Percentiles rank a stretch among this genome's conserved stretches.
These are phyloP conservation scores for Schwanniomyces sp. DNA, from an alignment of 805 yeast species.

Conservation along the genomic window DNA sequence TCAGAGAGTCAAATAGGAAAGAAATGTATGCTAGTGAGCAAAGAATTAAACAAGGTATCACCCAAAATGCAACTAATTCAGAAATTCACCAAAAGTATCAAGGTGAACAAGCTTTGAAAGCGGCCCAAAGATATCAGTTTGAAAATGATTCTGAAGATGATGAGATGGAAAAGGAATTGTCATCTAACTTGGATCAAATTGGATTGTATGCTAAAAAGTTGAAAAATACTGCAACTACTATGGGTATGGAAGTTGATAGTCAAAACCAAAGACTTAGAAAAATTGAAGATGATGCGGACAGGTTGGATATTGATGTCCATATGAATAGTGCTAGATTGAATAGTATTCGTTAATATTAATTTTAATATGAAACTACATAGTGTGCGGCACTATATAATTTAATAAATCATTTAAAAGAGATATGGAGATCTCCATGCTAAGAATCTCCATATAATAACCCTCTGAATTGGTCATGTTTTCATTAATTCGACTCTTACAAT, in stretches of 20 bases:
- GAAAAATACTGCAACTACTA: constrained; percentile 67
- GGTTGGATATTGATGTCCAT: constrained; percentile 80
- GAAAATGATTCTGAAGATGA: constrained; percentile 94
- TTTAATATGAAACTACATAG: not conserved
- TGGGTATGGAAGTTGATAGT: constrained; percentile 73
- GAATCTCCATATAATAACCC: not conserved
- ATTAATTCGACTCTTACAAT: not conserved
- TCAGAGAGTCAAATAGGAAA: constrained; percentile 59
- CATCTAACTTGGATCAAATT: constrained; percentile 78
- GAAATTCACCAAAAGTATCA: constrained; percentile 47
- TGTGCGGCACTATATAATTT: no score
- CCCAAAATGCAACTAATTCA: constrained; percentile 35
- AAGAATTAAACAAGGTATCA: constrained; percentile 63
- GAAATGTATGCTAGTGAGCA: constrained; percentile 65
- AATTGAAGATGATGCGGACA: constrained; percentile 83
- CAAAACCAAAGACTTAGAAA: constrained; percentile 74
- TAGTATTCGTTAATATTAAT: constrained; percentile 35
- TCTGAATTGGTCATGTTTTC: not conserved
- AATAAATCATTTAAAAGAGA: no score
- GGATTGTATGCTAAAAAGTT: constrained; percentile 66
- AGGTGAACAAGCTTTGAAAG: constrained; percentile 52
- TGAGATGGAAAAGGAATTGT: constrained; percentile 85
- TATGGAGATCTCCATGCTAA: no score
- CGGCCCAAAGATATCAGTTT: constrained; percentile 72
- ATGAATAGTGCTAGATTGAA: constrained; percentile 69